These are phyloP conservation scores for Fusarium humuli DNA, from an alignment of 2,329 filamentous ascomycete genomes.

Conservation along the genomic window DNA sequence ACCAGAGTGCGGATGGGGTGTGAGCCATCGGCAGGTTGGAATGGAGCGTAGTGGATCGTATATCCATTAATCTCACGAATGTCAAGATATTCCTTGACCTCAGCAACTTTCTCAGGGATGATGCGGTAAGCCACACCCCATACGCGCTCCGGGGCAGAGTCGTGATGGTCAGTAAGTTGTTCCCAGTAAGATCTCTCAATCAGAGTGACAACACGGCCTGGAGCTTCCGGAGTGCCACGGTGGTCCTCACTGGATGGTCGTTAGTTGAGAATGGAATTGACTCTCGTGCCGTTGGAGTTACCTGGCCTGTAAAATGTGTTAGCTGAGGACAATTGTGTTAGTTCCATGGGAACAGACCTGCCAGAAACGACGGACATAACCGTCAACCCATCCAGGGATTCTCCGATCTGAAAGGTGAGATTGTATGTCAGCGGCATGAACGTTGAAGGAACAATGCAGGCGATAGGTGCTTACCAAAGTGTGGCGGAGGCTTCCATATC, in stretches of 20 bases:
- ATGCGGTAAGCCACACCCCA: constrained; percentile 97
- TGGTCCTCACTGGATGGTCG: constrained; percentile 80
- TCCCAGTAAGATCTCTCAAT: constrained; percentile 89
- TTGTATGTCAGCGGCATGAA: constrained; percentile 9
- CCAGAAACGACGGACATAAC: constrained; percentile 97
- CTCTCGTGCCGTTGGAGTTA: constrained; percentile 20
- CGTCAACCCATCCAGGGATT: constrained; percentile 89
- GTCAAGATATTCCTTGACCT: constrained; percentile 91
- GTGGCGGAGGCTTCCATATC: constrained; percentile 98
- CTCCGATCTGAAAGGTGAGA: constrained; percentile 73
- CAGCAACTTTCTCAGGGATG: constrained; percentile 74
- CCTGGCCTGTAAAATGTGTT: constrained; percentile 49
- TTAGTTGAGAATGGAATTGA: constrained; percentile 1
- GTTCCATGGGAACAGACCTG: constrained; percentile 72
- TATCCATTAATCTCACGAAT: constrained; percentile 98
- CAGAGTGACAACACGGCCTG: constrained; percentile 92
- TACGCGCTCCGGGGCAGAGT: constrained; percentile 72
- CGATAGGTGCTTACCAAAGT: constrained; percentile 82
- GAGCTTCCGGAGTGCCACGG: constrained; percentile 86
- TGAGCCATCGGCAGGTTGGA: constrained; percentile 65
- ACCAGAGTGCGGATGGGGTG: constrained; percentile 71
- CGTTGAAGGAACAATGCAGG: constrained; percentile 5
- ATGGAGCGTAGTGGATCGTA: constrained; percentile 89
- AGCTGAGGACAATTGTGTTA: constrained; percentile 6
- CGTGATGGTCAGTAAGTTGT: constrained; percentile 75